Conservation (phyloP, 768 basidiomycete species). For the Pleurotus djamor region DNA sequence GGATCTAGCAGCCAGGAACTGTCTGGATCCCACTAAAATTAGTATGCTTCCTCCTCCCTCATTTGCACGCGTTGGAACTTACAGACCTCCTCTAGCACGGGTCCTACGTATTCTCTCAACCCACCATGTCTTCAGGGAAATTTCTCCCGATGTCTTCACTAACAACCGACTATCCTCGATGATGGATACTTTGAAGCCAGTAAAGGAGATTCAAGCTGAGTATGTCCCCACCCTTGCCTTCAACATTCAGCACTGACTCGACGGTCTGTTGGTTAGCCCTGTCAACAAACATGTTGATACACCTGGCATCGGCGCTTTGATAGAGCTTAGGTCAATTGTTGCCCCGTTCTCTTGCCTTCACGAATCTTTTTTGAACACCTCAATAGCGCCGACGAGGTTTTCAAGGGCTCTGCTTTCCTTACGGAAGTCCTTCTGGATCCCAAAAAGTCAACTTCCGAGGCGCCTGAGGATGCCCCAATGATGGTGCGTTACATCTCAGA, state of each 20-base stretch:
- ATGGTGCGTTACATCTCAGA: neutral
- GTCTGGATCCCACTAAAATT: slow-evolving; percentile 25
- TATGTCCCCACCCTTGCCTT: slow-evolving; percentile 9
- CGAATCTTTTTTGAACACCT: neutral
- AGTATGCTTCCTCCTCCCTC: slow-evolving; percentile 15
- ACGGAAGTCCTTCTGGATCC: slow-evolving; percentile 16
- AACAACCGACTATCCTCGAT: slow-evolving; percentile 31
- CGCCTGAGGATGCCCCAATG: slow-evolving; percentile 3
- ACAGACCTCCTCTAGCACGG: slow-evolving; percentile 18
- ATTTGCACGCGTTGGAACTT: neutral
- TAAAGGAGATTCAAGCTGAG: slow-evolving; percentile 24
- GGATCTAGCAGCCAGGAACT: slow-evolving; percentile 26
- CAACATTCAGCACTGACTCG: neutral
- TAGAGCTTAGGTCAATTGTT: slow-evolving; percentile 11
- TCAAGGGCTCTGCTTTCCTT: slow-evolving; percentile 14
- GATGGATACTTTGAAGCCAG: slow-evolving; percentile 23
- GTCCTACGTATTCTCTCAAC: slow-evolving; percentile 31
- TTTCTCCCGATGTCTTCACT: slow-evolving; percentile 27
- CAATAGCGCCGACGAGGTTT: slow-evolving; percentile 19
- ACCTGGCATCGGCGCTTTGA: slow-evolving; percentile 12
- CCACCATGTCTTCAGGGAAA: slow-evolving; percentile 31
- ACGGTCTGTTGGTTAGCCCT: slow-evolving; percentile 12
- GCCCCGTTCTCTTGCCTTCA: neutral
- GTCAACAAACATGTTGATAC: slow-evolving; percentile 13
- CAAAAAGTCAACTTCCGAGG: neutral